phyloP scores from a whole-genome alignment of 768 basidiomycete species.

The Termitomyces sp. region DNA sequence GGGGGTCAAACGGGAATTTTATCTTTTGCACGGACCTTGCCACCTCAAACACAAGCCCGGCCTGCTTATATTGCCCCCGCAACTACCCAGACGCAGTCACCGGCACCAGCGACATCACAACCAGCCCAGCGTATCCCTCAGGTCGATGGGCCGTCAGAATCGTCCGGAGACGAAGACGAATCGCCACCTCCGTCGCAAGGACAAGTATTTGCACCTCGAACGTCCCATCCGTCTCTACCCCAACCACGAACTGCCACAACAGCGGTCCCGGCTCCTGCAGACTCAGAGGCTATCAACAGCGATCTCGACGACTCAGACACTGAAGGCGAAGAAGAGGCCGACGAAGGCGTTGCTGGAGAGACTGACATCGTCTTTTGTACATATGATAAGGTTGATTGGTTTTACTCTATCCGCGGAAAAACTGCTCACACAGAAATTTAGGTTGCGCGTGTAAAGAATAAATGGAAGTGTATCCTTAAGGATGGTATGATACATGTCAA shows the following conservation, averaged over 20 bases:
- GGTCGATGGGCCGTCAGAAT: slow-evolving; percentile 75
- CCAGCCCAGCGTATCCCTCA: slow-evolving; percentile 54
- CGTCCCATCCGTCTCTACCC: slow-evolving; percentile 73
- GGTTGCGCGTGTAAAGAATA: slow-evolving; percentile 99
- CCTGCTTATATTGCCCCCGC: slow-evolving; percentile 19
- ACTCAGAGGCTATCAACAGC: slow-evolving; percentile 89
- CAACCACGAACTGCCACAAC: slow-evolving; percentile 40
- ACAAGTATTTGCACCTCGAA: slow-evolving; percentile 59
- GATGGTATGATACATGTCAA: slow-evolving; percentile 98
- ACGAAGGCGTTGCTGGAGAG: slow-evolving; percentile 67
- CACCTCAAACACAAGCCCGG: slow-evolving; percentile 22
- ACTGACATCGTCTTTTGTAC: slow-evolving; percentile 97
- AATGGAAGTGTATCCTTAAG: slow-evolving; percentile 98
- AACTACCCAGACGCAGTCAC: slow-evolving; percentile 6
- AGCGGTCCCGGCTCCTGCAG: slow-evolving; percentile 31
- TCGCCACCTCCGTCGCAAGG: slow-evolving; percentile 58
- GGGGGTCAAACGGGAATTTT: slow-evolving; percentile 56
- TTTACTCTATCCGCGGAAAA: neutral
- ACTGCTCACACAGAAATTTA: slow-evolving; percentile 22
- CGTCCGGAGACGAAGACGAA: slow-evolving; percentile 54
- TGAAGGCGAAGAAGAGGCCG: slow-evolving; percentile 77
- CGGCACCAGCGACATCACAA: slow-evolving; percentile 4
- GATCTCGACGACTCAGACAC: slow-evolving; percentile 95
- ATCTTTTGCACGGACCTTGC: slow-evolving; percentile 39
- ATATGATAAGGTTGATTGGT: slow-evolving; percentile 80